Evolutionary conservation across 1,284 basidiomycete species (phyloP), one percentile per base, ranked within the genome.

Genomic region (Boletus sp.): DNA sequence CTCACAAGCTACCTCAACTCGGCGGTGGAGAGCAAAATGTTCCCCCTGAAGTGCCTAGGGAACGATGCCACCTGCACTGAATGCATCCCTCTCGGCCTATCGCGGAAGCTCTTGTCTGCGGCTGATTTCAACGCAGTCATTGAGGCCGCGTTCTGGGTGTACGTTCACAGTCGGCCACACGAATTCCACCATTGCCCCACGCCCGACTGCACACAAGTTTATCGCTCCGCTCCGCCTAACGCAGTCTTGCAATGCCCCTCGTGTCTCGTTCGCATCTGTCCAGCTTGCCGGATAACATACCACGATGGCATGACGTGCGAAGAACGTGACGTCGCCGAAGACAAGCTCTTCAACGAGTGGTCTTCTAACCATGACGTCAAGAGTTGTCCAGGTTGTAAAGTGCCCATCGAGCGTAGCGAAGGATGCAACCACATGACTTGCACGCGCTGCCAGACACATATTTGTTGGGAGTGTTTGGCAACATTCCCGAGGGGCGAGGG

Each of bases 391-490:
- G 73, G 73, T 0, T 89, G 86, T 69, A 75, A 75, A 47, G 73
- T 75, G 3, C 71, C 73, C 6, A 88, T 89, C 56, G 84, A 88
- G 64, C 77, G 80, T 36, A 70, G 68, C 26, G 83, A 81, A 52
- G 86, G 86, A 0, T 89, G 86, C 65, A 83, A 88, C 64, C 87
- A 89, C 60, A 80, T 89, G 74, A 81, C 76, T 25, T 89, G 86
- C 64, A 72, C 72, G 0, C 72, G 75, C 25, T 89, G 86, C 61
- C 74, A 77, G 55, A 80, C 82, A 2, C 86, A 89, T 59, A 83
- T 81, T 2, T 89, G 86, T 53, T 89, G 87, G 87, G 77, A 78
- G 14, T 89, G 86, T 60, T 58, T 84, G 59, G 65, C 73, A 61
- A 84, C 81, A 26, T 88, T 88, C 64, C 71, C 76, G 0, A 67